Evolutionary conservation across 2,329 filamentous ascomycete species (phyloP).

Genomic region (Cladosporium cucumerinum): DNA sequence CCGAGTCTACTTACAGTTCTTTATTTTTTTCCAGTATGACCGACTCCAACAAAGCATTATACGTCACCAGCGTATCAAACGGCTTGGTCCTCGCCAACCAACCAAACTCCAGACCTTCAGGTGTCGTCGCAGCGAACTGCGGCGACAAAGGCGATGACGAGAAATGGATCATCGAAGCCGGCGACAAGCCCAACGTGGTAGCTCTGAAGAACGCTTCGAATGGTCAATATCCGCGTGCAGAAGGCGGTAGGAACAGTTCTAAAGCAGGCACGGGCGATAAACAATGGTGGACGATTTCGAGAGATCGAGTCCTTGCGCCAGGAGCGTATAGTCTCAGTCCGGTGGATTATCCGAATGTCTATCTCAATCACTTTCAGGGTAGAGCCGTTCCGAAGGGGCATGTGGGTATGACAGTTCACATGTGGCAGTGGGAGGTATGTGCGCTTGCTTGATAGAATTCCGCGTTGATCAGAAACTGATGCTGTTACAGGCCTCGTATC

Average conservation of each 20-base stretch:
- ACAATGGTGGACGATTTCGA: conserved; percentile 2
- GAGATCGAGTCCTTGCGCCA: background rate
- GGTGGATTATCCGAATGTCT: background rate
- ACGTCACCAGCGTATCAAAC: conserved; percentile 1
- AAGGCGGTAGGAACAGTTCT: background rate
- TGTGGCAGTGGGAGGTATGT: conserved; percentile 9
- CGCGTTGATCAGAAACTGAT: background rate
- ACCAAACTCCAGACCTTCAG: background rate
- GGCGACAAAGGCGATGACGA: background rate
- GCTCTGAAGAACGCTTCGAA: background rate
- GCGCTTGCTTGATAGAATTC: background rate
- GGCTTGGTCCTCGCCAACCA: background rate
- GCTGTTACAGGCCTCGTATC: background rate
- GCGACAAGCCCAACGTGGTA: background rate
- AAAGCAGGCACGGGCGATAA: background rate
- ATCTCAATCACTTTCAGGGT: background rate
- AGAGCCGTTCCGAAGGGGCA: background rate
- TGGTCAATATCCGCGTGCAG: background rate
- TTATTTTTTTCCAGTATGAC: background rate
- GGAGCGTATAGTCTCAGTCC: background rate
- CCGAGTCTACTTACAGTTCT: background rate
- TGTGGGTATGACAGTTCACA: background rate
- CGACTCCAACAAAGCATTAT: background rate
- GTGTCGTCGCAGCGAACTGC: background rate
- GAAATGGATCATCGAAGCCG: conserved; percentile 5